Conservation (phyloP, 1,284 basidiomycete species). For the Papiliotrema flavescens region DNA sequence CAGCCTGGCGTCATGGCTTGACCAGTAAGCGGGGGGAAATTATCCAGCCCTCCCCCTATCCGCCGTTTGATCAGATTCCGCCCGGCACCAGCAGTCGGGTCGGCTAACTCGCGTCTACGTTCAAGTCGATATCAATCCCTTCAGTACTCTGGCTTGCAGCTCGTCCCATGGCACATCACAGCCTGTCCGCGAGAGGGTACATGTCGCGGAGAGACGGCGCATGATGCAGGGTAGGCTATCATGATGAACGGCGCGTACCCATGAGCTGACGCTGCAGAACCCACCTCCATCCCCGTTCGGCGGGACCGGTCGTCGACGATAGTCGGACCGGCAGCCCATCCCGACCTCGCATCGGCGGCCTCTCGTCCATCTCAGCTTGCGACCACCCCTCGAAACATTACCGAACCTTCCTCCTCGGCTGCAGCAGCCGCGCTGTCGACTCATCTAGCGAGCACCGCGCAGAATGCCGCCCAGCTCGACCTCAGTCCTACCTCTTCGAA, state of each 20-base stretch:
- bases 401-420: constrained; percentile 11
- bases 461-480: background rate
- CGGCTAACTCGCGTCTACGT: no score
- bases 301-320: constrained; percentile 36
- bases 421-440: constrained; percentile 13
- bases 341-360: constrained; percentile 12
- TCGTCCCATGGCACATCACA: background rate
- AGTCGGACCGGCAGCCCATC: constrained; percentile 14
- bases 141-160: no score
- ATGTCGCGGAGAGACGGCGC: no score
- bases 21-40: no score
- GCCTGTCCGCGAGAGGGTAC: no score
- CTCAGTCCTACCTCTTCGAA: constrained; percentile 1
- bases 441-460: background rate
- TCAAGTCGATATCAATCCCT: no score
- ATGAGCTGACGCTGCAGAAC: background rate
- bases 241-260: background rate
- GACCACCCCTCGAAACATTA: constrained; percentile 17
- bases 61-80: no score
- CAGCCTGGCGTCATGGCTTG: no score
- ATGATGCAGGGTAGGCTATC: background rate
- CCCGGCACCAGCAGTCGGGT: no score
- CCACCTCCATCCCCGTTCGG: background rate
- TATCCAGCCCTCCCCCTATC: no score
- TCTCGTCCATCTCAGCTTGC: constrained; percentile 17